Conservation (phyloP, 2,329 filamentous ascomycete species). For the Scytalidium sp. region DNA sequence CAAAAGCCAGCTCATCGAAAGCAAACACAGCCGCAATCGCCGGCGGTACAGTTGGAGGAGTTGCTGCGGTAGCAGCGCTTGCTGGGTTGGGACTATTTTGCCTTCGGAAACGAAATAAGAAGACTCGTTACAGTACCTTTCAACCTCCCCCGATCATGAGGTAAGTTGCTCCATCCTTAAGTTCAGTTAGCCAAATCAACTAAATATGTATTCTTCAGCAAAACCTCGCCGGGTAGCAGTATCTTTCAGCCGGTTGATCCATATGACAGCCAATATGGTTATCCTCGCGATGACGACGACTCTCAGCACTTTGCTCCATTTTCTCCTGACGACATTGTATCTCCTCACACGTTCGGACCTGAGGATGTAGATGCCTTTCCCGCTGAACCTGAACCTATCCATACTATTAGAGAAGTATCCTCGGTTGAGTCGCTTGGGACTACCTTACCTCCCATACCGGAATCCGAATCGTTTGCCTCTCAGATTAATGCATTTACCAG, state of each 20-base stretch:
- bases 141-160: constrained; percentile 12
- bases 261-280: too few relatives aligned
- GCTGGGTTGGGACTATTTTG: constrained; percentile 14
- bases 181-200: background rate
- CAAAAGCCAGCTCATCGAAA: background rate
- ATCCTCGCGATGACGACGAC: too few relatives aligned
- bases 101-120: constrained; percentile 9
- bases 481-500: constrained; percentile 2
- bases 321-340: background rate
- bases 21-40: constrained; percentile 16
- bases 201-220: background rate
- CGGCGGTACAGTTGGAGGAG: constrained; percentile 15
- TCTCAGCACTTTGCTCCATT: background rate
- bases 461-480: background rate
- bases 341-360: background rate
- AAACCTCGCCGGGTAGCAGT: background rate
- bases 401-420: too few relatives aligned
- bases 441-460: too few relatives aligned
- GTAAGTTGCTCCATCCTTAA: constrained; percentile 3
- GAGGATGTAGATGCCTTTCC: background rate
- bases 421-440: too few relatives aligned
- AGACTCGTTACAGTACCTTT: constrained; percentile 1
- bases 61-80: constrained; percentile 16
- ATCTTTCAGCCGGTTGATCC: too few relatives aligned
- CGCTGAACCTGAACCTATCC: too few relatives aligned